These are phyloP conservation scores for Penicillium frequentans DNA, from an alignment of 2,329 filamentous ascomycete species.

Conservation along the genomic window DNA sequence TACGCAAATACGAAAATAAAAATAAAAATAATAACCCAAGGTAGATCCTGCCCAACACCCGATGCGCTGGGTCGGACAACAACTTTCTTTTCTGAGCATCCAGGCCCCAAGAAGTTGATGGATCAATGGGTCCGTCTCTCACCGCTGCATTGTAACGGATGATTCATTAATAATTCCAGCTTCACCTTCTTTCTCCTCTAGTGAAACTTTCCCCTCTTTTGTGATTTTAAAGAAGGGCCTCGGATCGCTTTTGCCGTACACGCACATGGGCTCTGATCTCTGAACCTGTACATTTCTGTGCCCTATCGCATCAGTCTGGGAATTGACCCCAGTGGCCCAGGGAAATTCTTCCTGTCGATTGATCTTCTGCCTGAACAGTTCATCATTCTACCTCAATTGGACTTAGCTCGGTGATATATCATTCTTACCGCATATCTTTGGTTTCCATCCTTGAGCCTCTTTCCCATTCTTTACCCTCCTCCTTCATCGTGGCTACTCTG, in stretches of 20 bases:
- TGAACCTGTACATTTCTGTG: neutral
- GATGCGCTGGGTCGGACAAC: conserved; percentile 23
- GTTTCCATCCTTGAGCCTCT: neutral
- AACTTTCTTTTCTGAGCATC: conserved; percentile 17
- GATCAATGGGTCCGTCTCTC: conserved; percentile 16
- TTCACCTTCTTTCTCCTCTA: conserved; percentile 6
- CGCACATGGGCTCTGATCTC: conserved; percentile 15
- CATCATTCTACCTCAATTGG: conserved; percentile 6
- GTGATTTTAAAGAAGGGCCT: conserved; percentile 1
- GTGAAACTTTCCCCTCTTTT: neutral
- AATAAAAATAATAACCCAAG: neutral
- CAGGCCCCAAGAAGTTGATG: conserved; percentile 15
- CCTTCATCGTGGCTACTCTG: conserved; percentile 43
- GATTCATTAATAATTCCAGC: conserved; percentile 15
- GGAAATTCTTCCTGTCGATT: neutral
- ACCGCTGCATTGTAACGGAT: conserved; percentile 26
- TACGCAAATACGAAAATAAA: neutral
- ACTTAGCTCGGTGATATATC: neutral
- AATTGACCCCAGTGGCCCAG: neutral
- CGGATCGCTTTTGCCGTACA: conserved; percentile 12
- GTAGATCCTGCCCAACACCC: conserved; percentile 24
- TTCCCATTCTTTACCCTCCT: conserved; percentile 1
- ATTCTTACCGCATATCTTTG: neutral
- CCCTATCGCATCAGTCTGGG: neutral
- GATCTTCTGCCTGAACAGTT: neutral